Base-by-base conservation (phyloP, 371 early-diverging fungal genomes). In the Massospora cicadina region DNA sequence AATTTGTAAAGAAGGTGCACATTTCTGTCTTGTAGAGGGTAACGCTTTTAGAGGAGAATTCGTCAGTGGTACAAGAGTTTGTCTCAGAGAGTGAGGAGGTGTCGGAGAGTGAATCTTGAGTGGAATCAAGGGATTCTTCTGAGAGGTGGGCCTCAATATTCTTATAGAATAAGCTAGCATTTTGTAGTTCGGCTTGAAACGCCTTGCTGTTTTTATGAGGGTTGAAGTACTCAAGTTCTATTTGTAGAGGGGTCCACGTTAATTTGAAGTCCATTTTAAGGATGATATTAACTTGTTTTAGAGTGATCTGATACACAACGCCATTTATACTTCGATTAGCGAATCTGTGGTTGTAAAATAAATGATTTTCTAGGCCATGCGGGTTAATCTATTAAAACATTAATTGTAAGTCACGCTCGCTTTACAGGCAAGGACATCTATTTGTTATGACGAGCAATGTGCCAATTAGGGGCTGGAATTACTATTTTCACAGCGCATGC, bases 21-120 rank as follows among this genome's bases (percentile, higher is more conserved):
- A 95, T 79, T 75, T 98, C 98, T 2, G 98, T 98, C 77, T 96
- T 96, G 82, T 93, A 98, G 10, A 98, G 76, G 10, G 53, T 63
- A 10, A 65, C 54, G 25, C 60, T 68, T 54, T 68, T 70, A 21
- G 29, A 26, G 13, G 23, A 29, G 3, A 28, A 10, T 43, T 43
- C 43, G 43, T 17, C 17, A 17, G 43, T 10, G 5, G 17, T 43
- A 43, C 17, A 5, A 43, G 43, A 43, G 43, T 43, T 10, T 5
- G 43, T 43, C 17, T 43, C 43, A 17, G 43, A 43, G 43, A 17
- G 5, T 43, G 43, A 43, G 43, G n/a, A n/a, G n/a, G n/a, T n/a
- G n/a, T 43, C 43, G 5, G 5, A 5, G 5, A 43, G 10, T 43
- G 43, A 43, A 17, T 43, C 43, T 43, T 43, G 10, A 43, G 43